A percentile compares a stretch with the other conserved stretches of the same genome.
These are phyloP conservation scores for Eutypa lata DNA, from an alignment of 2,329 filamentous ascomycete genomes.

Conservation along the genomic window DNA sequence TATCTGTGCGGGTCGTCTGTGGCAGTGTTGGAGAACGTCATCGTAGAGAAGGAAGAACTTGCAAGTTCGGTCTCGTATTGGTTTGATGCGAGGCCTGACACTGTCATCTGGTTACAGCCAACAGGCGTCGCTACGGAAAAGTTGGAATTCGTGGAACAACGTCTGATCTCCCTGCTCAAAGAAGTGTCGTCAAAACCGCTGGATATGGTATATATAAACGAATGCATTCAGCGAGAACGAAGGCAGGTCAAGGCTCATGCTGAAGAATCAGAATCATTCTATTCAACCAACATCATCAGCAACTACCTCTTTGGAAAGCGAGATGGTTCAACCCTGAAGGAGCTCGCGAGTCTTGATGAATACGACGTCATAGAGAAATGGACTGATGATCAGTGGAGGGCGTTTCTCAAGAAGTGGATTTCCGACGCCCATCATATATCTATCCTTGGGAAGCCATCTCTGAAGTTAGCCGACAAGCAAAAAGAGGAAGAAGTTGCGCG, in stretches of 20 bases:
- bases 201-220: conserved; percentile 85
- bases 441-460: conserved; percentile 82
- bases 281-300: conserved; percentile 80
- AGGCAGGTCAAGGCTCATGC: conserved; percentile 80
- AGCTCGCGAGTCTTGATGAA: conserved; percentile 54
- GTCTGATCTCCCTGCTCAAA: conserved; percentile 78
- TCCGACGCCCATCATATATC: conserved; percentile 83
- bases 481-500: conserved; percentile 79
- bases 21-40: conserved; percentile 82
- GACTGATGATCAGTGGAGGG: conserved; percentile 80
- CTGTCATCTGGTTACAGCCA: conserved; percentile 80
- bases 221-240: conserved; percentile 79
- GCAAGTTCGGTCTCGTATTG: conserved; percentile 81
- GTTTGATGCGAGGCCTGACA: conserved; percentile 75
- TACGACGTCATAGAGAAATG: conserved; percentile 73
- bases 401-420: conserved; percentile 80
- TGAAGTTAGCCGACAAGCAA: conserved; percentile 72
- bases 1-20: conserved; percentile 94
- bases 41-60: conserved; percentile 91
- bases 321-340: conserved; percentile 71
- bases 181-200: conserved; percentile 77
- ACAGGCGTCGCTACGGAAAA: conserved; percentile 85
- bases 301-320: conserved; percentile 89
- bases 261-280: conserved; percentile 77
- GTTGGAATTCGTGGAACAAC: conserved; percentile 77